Evolutionary conservation across 352 stramenopile genomes (phyloP), one percentile per base, ranked within the genome.

Genomic region (Labyrinthula sp.): DNA sequence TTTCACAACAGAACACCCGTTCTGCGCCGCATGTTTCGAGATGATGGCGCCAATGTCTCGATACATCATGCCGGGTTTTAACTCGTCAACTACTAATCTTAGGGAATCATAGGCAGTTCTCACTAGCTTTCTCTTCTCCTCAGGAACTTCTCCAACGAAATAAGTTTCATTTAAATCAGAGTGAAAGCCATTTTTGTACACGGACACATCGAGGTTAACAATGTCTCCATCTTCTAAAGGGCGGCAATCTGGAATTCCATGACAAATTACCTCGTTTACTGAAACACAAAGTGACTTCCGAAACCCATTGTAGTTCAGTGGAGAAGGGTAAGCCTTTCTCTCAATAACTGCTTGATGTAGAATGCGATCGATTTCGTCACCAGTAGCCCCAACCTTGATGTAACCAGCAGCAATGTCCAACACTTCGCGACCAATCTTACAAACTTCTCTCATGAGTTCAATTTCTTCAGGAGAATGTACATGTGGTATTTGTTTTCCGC

Each of bases 161-260:
- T 93, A 97, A 14, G 87, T 97, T 59, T 96, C 88, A 58, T 95
- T 95, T 38, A 96, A 68, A 60, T 98, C 89, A 26, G 71, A 77
- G 58, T 98, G 88, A 62, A 82, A 95, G 29, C 87, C 89, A 56
- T 95, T 68, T 47, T 93, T 79, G 69, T 89, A 97, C 2, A 89
- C 79, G 3, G 79, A 87, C 5, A 98, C 72, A 65, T 98, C 89
- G 25, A 98, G 70, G 65, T 98, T 98, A 9, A 95, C 79, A 66
- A 98, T 94, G 57, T 96, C 88, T 12, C 86, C 87, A 14, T 91
- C 73, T 56, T 92, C 50, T 29, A 97, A 63, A 12, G 82, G 69
- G 41, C 85, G 66, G 47, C 72, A 85, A 70, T 97, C 88, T 1
- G 88, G 87, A 55, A 97, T 97, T 14, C 89, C 88, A 59, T 94